These are phyloP conservation scores for Coleophoma eucalyptorum DNA, from an alignment of 2,329 filamentous ascomycete genomes.

Conservation along the genomic window DNA sequence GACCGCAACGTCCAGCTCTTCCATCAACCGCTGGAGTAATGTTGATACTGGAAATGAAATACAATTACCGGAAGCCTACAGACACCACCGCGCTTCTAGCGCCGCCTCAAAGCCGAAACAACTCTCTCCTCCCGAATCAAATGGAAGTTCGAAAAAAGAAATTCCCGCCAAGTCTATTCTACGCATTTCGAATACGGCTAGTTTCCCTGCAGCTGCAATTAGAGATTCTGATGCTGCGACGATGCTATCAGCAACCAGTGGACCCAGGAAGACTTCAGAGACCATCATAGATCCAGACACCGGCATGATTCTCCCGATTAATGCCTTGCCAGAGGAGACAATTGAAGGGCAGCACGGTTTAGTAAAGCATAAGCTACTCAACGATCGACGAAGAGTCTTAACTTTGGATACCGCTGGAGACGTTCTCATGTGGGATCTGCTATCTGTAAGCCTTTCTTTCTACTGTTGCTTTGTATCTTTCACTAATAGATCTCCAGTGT, in stretches of 20 bases:
- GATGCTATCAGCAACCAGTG: slow-evolving; percentile 40
- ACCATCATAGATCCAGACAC: slow-evolving; percentile 44
- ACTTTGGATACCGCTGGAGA: slow-evolving; percentile 95
- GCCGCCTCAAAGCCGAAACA: slow-evolving; percentile 34
- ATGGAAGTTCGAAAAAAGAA: slow-evolving; percentile 47
- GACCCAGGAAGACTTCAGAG: slow-evolving; percentile 54
- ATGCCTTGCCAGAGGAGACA: slow-evolving; percentile 68
- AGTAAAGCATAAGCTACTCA: slow-evolving; percentile 88
- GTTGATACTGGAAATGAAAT: slow-evolving; percentile 75
- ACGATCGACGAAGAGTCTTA: slow-evolving; percentile 83
- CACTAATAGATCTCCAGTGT: slow-evolving; percentile 52
- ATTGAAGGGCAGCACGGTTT: slow-evolving; percentile 95
- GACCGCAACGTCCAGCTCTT: slow-evolving; percentile 71
- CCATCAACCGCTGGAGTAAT: slow-evolving; percentile 73
- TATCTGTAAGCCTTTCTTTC: slow-evolving; percentile 55
- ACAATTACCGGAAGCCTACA: slow-evolving; percentile 54
- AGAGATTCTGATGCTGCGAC: slow-evolving; percentile 54
- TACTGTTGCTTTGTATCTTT: slow-evolving; percentile 12
- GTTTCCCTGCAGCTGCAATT: slow-evolving; percentile 57
- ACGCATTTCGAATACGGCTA: slow-evolving; percentile 78
- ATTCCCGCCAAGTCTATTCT: slow-evolving; percentile 78
- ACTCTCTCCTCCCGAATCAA: slow-evolving; percentile 28
- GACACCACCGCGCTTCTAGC: slow-evolving; percentile 44
- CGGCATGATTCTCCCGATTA: slow-evolving; percentile 56
- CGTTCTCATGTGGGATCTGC: slow-evolving; percentile 89